Base-by-base conservation (phyloP, 1,284 basidiomycete genomes). In the Vanrija sp. region DNA sequence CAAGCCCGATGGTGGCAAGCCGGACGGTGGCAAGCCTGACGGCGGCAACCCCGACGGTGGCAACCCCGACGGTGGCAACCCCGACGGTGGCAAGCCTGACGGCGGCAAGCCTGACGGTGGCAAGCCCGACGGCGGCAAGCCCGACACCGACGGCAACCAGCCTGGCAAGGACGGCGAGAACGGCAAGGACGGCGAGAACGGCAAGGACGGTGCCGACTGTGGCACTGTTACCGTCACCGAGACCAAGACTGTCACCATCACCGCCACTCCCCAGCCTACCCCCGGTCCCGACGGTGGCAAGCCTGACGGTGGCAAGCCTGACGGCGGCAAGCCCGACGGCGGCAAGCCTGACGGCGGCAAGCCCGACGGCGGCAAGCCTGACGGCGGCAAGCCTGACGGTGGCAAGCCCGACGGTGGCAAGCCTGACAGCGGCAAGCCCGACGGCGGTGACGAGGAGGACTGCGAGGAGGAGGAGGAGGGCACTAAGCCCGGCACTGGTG, bases 51-150 rank as follows among this genome's bases (percentile, higher is more conserved):
- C 35, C 18, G 22, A 20, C 20, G 35, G 18, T 16, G 15, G 12
- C 19, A 3, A 81, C 38, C 35, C 50, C 18, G 9, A 35, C 23
- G 45, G 67, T 47, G 46, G 58, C n/a, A 60, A 67, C 23, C 62
- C 67, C 6, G 23, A 41, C 14, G 23, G 41, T 6, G 35, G 27
- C 36, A 16, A 15, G 31, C 31, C 19, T 22, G 39, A 38, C 22
- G 36, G 37, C 31, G 37, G 38, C 22, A 31, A 47, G 45, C 25
- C 23, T 23, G 19, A 24, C 18, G 22, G 35, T 16, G 45, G 45
- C 45, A 38, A n/a, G 10, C 35, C 35, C 18, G 22, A 20, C 18
- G 31, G n/a, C 37, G 6, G 20, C 18, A 10, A 24, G 24, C 27
- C 41, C 7, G 19, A 37, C 45, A 35, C 49, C n/a, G 25, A 19